Evolutionary conservation across 768 basidiomycete genomes (phyloP), one percentile per base, ranked within the genome.

Genomic region (Amanita polypyramis): DNA sequence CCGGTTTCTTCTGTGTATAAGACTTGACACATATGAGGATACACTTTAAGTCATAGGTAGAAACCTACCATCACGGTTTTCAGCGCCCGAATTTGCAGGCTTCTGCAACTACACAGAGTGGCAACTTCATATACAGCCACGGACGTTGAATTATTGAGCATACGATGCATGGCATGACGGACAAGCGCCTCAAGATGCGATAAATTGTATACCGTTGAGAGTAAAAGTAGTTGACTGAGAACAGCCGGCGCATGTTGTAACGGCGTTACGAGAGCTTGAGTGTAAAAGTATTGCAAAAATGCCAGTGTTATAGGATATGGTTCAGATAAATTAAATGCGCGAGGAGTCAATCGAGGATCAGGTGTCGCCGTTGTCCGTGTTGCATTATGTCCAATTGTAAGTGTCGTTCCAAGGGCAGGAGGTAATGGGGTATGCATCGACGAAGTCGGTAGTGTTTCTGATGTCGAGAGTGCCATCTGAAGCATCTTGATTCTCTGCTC

Each of bases 111-210:
- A 59, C 90, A 92, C 3, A 97, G 67, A 2, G 94, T 95, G 7
- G 94, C 90, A 8, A 96, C 92, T 62, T 96, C 93, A 60, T 97
- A 97, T 37, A 97, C 85, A 21, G 86, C 88, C 15, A 94, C 88
- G 21, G 87, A 89, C 10, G 85, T 89, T 23, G 80, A 77, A 57
- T 89, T 88, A 27, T 83, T 85, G 25, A 97, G 65, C 12, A 85
- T 77, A 17, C 83, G 80, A 59, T 98, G 95, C 82, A 98, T 89
- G 4, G 92, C 89, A 62, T 98, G 94, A 55, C 86, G 86, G n/a
- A 90, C 89, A 17, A 94, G 69, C 5, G 69, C 70, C 54, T 82
- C 78, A 15, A 99, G 68, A 59, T 94, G 81, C 2, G 72, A 61
- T 45, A 96, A 72, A 34, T 79, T 70, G 64, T 98, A 98, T 47